Conservation (phyloP, 805 yeast genomes). For the Tetrapisispora nanseiensis region DNA sequence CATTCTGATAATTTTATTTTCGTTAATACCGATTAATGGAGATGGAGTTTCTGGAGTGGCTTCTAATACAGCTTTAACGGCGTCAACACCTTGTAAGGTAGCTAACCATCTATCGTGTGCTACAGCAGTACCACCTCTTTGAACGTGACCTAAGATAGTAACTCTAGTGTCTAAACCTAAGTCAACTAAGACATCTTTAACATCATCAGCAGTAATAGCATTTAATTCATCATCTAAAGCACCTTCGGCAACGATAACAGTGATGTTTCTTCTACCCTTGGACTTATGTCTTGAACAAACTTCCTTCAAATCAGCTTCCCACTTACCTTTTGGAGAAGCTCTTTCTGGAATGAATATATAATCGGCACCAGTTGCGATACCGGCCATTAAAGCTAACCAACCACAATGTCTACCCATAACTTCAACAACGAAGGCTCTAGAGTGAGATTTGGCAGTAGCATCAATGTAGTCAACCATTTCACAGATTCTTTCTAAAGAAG, state of each 20-base stretch:
- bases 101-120: constrained; percentile 89
- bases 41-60: constrained; percentile 86
- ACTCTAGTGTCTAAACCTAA: constrained; percentile 90
- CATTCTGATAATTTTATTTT: constrained; percentile 75
- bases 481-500: constrained; percentile 86
- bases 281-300: constrained; percentile 71
- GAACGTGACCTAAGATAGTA: constrained; percentile 94
- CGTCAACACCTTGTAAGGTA: constrained; percentile 95
- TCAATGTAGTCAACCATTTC: constrained; percentile 93
- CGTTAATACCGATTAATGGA: constrained; percentile 85
- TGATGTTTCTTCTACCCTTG: constrained; percentile 87
- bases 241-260: constrained; percentile 97
- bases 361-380: constrained; percentile 94
- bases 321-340: constrained; percentile 63
- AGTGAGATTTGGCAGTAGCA: constrained; percentile 94
- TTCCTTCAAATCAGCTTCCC: constrained; percentile 73
- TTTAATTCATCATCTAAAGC: constrained; percentile 76
- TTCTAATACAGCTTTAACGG: constrained; percentile 85
- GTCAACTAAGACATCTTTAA: constrained; percentile 70
- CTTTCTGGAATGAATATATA: constrained; percentile 89
- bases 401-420: constrained; percentile 99
- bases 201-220: constrained; percentile 73
- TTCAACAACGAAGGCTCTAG: constrained; percentile 94
- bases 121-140: constrained; percentile 97
- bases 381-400: constrained; percentile 97